A percentile compares a stretch with the other conserved stretches of the same genome.
Conservation (phyloP, 495 filamentous ascomycete genomes). For the Penicilliopsis zonata region DNA sequence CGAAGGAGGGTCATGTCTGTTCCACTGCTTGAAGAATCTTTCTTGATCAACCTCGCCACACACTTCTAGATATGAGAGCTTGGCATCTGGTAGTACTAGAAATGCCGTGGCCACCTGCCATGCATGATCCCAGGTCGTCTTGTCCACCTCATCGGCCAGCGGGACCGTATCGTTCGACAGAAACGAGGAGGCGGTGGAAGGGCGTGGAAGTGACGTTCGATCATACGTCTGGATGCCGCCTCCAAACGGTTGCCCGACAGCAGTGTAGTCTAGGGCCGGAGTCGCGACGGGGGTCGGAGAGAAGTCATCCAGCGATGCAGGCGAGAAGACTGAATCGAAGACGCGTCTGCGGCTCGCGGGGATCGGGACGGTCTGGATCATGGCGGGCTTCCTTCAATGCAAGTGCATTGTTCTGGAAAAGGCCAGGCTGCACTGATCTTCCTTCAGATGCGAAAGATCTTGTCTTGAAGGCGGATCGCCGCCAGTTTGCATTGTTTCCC, state of each 20-base stretch:
- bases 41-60: conserved; percentile 14
- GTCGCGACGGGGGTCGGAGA: conserved; percentile 20
- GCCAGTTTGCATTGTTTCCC: too few species aligned
- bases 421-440: too few species aligned
- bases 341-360: conserved; percentile 29
- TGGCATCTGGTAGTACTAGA: conserved; percentile 40
- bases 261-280: conserved; percentile 10
- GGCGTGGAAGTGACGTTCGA: conserved; percentile 3
- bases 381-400: too few species aligned
- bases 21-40: conserved; percentile 18
- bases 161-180: conserved; percentile 6
- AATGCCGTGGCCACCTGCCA: conserved; percentile 57
- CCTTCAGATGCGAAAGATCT: too few species aligned
- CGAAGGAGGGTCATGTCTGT: conserved; percentile 18
- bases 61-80: conserved; percentile 14
- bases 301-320: conserved; percentile 22
- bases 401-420: too few species aligned
- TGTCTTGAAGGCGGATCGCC: too few species aligned
- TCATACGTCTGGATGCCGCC: conserved; percentile 3
- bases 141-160: conserved; percentile 23
- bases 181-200: conserved; percentile 8
- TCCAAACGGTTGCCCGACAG: conserved; percentile 12
- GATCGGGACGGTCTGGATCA: conserved; percentile 15
- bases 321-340: conserved; percentile 41
- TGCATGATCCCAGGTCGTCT: conserved; percentile 51